Evolutionary conservation across 2,329 filamentous ascomycete genomes (phyloP), one percentile per base, ranked within the genome.

Genomic region (Penicillium corylophilum): DNA sequence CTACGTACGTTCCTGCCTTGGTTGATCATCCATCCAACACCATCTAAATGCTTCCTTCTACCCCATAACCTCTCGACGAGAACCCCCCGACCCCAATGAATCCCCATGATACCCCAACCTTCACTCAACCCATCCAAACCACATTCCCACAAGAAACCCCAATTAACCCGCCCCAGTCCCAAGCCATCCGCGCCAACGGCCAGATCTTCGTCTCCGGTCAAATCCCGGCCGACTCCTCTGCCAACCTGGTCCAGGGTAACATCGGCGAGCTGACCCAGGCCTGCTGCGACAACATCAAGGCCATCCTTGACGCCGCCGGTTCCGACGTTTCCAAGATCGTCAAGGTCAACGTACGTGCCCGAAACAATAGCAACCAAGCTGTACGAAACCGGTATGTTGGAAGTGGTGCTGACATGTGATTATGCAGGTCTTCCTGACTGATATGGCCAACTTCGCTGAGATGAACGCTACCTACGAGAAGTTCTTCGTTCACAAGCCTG

Each of bases 361-460:
- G 50, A 31, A 41, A 24, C 9, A 9, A n/a, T n/a, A n/a, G n/a
- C n/a, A n/a, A n/a, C n/a, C n/a, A n/a, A n/a, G n/a, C n/a, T n/a
- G n/a, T n/a, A n/a, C n/a, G n/a, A n/a, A n/a, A n/a, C n/a, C n/a
- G n/a, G n/a, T n/a, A n/a, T n/a, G n/a, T n/a, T n/a, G n/a, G n/a
- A n/a, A n/a, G n/a, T 24, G 26, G 28, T 45, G 33, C 50, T 31
- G 36, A 46, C 40, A 9, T 28, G 26, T 10, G 9, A 28, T 3
- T 4, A 16, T 7, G 9, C 36, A 76, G 74, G 87, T 96, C 69
- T 97, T 96, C 81, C 77, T 97, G 56, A 87, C 88, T 45, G 88
- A 95, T 74, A 97, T 97, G 93, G 83, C 81, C 57, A 81, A 94
- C 75, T 97, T 97, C 69, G 85, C 82, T 44, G 83, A 86, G 69